phyloP scores from a whole-genome alignment of 306 rosid genomes.

The Acacia acuminata region DNA sequence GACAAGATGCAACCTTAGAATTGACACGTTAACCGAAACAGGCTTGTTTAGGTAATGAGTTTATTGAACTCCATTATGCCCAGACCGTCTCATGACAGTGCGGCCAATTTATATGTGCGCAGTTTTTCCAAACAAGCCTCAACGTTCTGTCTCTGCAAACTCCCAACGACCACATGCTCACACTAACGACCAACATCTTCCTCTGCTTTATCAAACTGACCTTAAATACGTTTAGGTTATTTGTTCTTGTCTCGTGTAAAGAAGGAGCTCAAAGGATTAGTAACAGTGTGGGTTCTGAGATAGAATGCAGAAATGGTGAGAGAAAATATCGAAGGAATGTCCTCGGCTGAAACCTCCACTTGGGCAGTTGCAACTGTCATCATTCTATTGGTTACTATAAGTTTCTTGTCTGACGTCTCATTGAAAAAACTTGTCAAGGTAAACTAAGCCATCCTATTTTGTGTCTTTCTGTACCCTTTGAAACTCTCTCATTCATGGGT shows the following conservation, averaged over 20 bases:
- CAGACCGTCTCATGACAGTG: conserved; percentile 31
- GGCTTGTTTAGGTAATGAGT: conserved; percentile 30
- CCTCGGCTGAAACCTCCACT: conserved; percentile 77
- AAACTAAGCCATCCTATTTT: neutral
- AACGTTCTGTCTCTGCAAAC: conserved; percentile 31
- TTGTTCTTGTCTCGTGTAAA: conserved; percentile 2
- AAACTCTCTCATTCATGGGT: conserved; percentile 24
- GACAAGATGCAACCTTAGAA: conserved; percentile 34
- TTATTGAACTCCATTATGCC: conserved; percentile 46
- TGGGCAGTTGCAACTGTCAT: conserved; percentile 89
- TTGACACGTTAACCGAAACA: conserved; percentile 24
- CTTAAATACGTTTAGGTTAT: neutral
- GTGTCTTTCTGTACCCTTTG: neutral
- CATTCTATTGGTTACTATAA: conserved; percentile 58
- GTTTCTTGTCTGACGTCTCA: conserved; percentile 58
- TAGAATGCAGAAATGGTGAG: conserved; percentile 42
- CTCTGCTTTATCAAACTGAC: conserved; percentile 18
- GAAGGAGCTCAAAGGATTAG: neutral
- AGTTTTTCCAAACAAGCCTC: conserved; percentile 37
- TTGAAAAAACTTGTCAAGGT: conserved; percentile 61
- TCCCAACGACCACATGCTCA: conserved; percentile 39
- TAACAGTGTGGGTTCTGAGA: conserved; percentile 19
- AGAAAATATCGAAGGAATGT: conserved; percentile 53
- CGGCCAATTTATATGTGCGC: conserved; percentile 46
- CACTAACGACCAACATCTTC: conserved; percentile 37